Evolutionary conservation across 768 basidiomycete species (phyloP).

Genomic region (Russula brevipes): DNA sequence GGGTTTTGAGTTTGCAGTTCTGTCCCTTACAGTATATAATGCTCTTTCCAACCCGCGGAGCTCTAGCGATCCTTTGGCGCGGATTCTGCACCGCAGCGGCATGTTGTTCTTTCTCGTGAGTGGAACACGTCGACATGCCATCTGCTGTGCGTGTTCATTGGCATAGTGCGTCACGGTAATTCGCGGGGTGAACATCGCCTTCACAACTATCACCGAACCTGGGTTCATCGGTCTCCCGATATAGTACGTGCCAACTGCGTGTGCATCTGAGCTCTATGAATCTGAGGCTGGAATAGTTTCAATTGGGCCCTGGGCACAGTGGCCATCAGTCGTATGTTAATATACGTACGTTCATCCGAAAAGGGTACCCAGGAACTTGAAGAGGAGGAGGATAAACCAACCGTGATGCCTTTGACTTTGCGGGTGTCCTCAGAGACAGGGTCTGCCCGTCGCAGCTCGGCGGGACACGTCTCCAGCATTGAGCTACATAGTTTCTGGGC

Average conservation of each 20-base stretch:
- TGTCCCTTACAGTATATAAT: conserved; percentile 33
- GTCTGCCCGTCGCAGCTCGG: background rate
- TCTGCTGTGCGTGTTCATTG: background rate
- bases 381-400: background rate
- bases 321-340: conserved; percentile 7
- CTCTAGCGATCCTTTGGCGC: conserved; percentile 28
- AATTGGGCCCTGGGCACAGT: conserved; percentile 3
- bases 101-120: conserved; percentile 36
- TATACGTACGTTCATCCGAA: conserved; percentile 11
- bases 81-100: conserved; percentile 35
- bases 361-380: background rate
- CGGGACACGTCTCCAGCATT: background rate
- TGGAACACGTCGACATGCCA: background rate
- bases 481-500: background rate
- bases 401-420: too few relatives aligned
- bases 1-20: conserved; percentile 34
- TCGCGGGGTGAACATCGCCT: background rate
- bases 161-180: background rate
- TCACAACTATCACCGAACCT: background rate
- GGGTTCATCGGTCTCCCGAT: background rate
- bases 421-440: too few relatives aligned
- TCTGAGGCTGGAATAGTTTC: conserved; percentile 4
- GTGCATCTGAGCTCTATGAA: background rate
- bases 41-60: conserved; percentile 35
- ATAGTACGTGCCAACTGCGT: conserved; percentile 3